These are phyloP conservation scores for Yarrowia bubula DNA, from an alignment of 805 yeast species.

Conservation along the genomic window DNA sequence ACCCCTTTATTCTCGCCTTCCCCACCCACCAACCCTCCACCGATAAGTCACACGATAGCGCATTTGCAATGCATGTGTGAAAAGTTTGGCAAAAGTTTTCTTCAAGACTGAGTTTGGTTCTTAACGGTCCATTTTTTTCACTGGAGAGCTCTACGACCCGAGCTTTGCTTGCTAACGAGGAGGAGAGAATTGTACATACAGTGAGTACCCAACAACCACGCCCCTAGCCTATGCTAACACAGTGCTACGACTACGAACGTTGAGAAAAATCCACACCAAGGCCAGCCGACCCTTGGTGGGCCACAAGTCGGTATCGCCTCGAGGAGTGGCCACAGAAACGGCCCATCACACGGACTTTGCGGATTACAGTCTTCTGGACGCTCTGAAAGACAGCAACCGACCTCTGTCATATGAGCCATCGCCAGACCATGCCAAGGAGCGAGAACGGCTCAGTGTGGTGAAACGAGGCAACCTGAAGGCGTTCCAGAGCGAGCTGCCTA, in stretches of 20 bases:
- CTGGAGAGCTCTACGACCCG: too few species aligned
- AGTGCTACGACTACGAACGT: slow-evolving; percentile 6
- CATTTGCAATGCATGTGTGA: background rate
- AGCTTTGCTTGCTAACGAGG: background rate
- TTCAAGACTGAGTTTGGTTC: background rate
- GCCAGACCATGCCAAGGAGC: background rate
- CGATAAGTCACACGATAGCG: slow-evolving; percentile 26
- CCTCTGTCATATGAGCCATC: too few species aligned
- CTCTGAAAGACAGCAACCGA: background rate
- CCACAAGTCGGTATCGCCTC: background rate
- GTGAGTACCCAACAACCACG: slow-evolving; percentile 5
- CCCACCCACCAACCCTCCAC: background rate
- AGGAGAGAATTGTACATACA: background rate
- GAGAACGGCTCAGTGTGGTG: background rate
- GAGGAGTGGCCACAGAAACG: slow-evolving; percentile 17
- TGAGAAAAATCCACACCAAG: background rate
- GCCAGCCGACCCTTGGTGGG: background rate
- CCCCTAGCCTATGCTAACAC: background rate
- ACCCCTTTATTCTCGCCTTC: too few species aligned
- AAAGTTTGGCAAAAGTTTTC: slow-evolving; percentile 18
- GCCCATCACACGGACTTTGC: background rate
- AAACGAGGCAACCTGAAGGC: background rate
- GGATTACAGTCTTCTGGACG: background rate
- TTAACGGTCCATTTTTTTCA: too few species aligned
- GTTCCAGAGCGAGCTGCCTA: background rate